Evolutionary conservation across 495 filamentous ascomycete genomes (phyloP), one percentile per base, ranked within the genome.

Genomic region (Penicillium robsamsonii): DNA sequence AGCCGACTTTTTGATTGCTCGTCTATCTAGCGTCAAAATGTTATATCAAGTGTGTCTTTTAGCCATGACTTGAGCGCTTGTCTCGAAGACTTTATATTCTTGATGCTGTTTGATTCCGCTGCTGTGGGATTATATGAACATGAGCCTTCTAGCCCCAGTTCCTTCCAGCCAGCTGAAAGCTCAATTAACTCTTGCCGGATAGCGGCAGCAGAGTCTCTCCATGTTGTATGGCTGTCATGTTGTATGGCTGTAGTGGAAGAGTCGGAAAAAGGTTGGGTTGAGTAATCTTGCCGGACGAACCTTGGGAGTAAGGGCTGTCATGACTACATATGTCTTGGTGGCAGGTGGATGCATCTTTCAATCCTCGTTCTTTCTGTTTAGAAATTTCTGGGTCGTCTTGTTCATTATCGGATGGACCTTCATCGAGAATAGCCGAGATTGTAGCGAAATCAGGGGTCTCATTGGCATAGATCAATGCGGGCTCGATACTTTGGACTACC

Each of bases 151-250:
- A 79, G 52, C 6, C 68, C 74, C 17, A 77, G 57, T 52, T 70
- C 66, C 15, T 56, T 63, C 76, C 68, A 77, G 53, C 49, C 58
- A 22, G 40, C 56, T 9, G 69, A 69, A 48, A 69, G 58, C 15
- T 76, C 67, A 20, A 76, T 71, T 45, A 79, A 50, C 50, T 75
- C 71, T 17, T 79, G 68, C 22, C 66, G 67, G 27, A 75, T 20
- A 27, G 69, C 67, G 1, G 57, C 46, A 37, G 72, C 71, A 44
- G 70, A 67, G 52, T 78, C 71, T 61, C 63, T 70, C 74, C 72
- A 80, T 33, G 74, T 66, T 40, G 64, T 70, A 53, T 75, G 62
- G 47, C 59, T 67, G 61, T 75, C 72, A 80, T 33, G 74, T 66
- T 40, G 64, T 70, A 53, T 75, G 62, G 47, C 59, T 67, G 61